Evolutionary conservation across 805 yeast species (phyloP).

Genomic region (Huiozyma naganishii): DNA sequence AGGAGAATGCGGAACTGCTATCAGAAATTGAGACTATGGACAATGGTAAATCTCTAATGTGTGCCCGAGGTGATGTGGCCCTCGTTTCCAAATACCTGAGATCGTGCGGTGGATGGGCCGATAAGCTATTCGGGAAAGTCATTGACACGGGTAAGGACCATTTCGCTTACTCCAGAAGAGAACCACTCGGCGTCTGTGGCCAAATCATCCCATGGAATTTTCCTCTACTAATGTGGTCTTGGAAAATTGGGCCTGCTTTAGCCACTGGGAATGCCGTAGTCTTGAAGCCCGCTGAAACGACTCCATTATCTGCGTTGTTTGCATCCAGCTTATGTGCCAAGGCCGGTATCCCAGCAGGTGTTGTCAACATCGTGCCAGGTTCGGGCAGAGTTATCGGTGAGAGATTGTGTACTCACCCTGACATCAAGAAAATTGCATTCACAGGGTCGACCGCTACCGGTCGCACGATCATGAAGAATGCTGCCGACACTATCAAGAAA

Average conservation of each 20-base stretch:
- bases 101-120: conserved; percentile 87
- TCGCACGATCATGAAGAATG: conserved; percentile 65
- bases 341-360: conserved; percentile 91
- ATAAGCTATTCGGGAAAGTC: conserved; percentile 67
- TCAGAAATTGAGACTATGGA: conserved; percentile 80
- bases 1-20: conserved; percentile 55
- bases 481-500: conserved; percentile 77
- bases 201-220: conserved; percentile 97
- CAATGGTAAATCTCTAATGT: conserved; percentile 72
- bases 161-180: conserved; percentile 71
- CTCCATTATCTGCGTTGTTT: conserved; percentile 80
- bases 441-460: conserved; percentile 94
- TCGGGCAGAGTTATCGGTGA: conserved; percentile 79
- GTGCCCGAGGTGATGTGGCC: conserved; percentile 67
- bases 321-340: conserved; percentile 58
- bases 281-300: conserved; percentile 83
- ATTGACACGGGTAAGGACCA: conserved; percentile 66
- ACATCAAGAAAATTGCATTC: conserved; percentile 82
- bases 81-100: conserved; percentile 60
- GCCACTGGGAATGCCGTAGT: conserved; percentile 87
- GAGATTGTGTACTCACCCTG: conserved; percentile 66
- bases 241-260: conserved; percentile 91
- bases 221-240: conserved; percentile 86
- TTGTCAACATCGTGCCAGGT: conserved; percentile 77
- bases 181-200: conserved; percentile 92